These are phyloP conservation scores for Clarireedia monteithiana DNA, from an alignment of 2,329 filamentous ascomycete genomes.

Conservation along the genomic window DNA sequence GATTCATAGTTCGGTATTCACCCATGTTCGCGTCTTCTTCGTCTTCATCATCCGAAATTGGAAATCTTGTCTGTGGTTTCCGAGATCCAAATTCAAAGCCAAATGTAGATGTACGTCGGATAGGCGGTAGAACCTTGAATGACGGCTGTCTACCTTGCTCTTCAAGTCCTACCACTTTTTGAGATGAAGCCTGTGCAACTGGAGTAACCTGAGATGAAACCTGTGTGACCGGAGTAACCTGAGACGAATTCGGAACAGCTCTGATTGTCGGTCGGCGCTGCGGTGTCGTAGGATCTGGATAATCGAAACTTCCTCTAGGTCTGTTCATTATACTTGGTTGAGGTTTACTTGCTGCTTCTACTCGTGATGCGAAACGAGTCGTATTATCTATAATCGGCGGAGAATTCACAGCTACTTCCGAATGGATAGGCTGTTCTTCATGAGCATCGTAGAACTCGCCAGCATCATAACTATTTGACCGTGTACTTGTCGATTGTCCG, in stretches of 20 bases:
- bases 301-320: constrained; percentile 15
- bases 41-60: constrained; percentile 22
- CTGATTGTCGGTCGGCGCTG: not conserved
- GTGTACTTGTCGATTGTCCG: constrained; percentile 12
- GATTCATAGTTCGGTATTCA: not conserved
- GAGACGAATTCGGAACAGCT: constrained; percentile 4
- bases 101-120: constrained; percentile 50
- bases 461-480: constrained; percentile 16
- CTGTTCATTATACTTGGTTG: constrained; percentile 15
- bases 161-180: not conserved
- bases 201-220: not conserved
- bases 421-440: constrained; percentile 3
- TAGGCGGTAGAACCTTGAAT: constrained; percentile 46
- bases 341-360: not conserved
- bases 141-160: constrained; percentile 13
- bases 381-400: not conserved
- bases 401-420: not conserved
- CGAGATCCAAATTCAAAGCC: constrained; percentile 33
- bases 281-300: not conserved
- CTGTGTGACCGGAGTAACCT: not conserved
- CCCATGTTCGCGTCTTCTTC: not conserved
- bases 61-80: constrained; percentile 23
- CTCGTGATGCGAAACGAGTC: not conserved
- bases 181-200: not conserved
- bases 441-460: constrained; percentile 20